phyloP scores from a whole-genome alignment of 2,329 filamentous ascomycete genomes.

The Xenoacremonium recifei region DNA sequence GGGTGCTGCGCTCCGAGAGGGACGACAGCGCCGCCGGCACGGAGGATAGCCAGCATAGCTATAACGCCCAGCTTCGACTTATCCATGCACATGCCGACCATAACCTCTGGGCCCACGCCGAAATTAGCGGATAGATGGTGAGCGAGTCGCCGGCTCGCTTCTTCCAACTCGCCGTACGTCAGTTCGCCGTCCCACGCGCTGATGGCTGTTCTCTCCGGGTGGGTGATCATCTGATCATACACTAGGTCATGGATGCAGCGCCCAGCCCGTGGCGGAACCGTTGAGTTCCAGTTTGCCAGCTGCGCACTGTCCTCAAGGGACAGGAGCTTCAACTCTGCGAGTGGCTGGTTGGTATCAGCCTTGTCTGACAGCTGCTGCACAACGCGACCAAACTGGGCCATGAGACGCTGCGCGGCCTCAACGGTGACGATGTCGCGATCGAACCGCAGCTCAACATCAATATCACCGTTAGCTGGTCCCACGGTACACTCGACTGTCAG shows the following conservation, averaged over 20 bases:
- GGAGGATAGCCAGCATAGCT: conserved; percentile 25
- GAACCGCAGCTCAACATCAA: conserved; percentile 2
- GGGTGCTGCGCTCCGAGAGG: conserved; percentile 22
- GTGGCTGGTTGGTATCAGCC: background rate
- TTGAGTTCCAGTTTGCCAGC: background rate
- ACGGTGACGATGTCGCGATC: background rate
- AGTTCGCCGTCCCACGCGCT: conserved; percentile 43
- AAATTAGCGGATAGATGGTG: no score
- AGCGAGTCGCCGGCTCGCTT: background rate
- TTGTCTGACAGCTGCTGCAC: conserved; percentile 2
- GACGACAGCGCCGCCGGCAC: conserved; percentile 24
- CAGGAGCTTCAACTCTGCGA: background rate
- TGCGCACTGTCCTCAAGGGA: background rate
- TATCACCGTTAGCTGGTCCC: background rate
- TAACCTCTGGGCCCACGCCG: conserved; percentile 24
- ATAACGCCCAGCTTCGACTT: conserved; percentile 29
- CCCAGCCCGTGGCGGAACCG: background rate
- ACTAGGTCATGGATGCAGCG: background rate
- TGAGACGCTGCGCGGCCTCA: background rate
- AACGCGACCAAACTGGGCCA: conserved; percentile 4
- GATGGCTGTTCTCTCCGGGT: conserved; percentile 35
- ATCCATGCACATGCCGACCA: conserved; percentile 28
- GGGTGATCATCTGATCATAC: conserved; percentile 4
- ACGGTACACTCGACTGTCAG: background rate
- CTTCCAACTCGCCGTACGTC: conserved; percentile 37